A percentile compares a stretch with the other conserved stretches of the same genome.
phyloP scores from a whole-genome alignment of 2,329 filamentous ascomycete species.

The Exophiala sideris region DNA sequence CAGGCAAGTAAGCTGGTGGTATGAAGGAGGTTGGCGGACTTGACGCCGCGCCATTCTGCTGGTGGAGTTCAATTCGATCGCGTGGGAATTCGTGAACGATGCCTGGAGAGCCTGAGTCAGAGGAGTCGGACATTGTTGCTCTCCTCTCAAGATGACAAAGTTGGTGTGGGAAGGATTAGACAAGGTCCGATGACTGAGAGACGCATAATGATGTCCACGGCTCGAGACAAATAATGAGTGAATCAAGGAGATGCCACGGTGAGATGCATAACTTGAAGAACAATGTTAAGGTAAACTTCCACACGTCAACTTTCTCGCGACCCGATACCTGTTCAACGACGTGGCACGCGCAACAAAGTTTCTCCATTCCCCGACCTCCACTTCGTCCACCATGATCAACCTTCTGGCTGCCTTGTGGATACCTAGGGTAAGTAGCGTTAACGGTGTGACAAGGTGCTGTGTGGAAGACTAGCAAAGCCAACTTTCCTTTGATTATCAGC shows the following conservation, averaged over 20 bases:
- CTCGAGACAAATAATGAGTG: background rate
- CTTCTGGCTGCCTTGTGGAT: background rate
- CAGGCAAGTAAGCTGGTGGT: constrained; percentile 23
- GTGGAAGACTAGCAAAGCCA: no score
- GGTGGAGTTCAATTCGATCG: constrained; percentile 4
- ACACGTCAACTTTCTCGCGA: background rate
- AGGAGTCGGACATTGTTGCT: constrained; percentile 19
- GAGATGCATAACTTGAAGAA: constrained; percentile 3
- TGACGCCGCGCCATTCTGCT: constrained; percentile 11
- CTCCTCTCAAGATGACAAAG: no score
- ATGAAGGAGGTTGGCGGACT: constrained; percentile 15
- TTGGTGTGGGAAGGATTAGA: no score
- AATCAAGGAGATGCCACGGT: background rate
- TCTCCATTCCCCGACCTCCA: background rate
- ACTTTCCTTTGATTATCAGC: no score
- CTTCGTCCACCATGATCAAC: background rate
- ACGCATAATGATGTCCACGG: background rate
- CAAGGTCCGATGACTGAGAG: no score
- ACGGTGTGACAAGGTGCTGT: no score
- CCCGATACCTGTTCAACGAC: background rate
- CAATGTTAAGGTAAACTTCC: constrained; percentile 1
- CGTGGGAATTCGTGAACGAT: constrained; percentile 24
- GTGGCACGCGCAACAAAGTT: background rate
- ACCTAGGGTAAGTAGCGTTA: no score
- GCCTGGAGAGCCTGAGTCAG: constrained; percentile 15